phyloP scores from a whole-genome alignment of 108 stramenopile species.

The Cyclotella choctawhatcheeana region DNA sequence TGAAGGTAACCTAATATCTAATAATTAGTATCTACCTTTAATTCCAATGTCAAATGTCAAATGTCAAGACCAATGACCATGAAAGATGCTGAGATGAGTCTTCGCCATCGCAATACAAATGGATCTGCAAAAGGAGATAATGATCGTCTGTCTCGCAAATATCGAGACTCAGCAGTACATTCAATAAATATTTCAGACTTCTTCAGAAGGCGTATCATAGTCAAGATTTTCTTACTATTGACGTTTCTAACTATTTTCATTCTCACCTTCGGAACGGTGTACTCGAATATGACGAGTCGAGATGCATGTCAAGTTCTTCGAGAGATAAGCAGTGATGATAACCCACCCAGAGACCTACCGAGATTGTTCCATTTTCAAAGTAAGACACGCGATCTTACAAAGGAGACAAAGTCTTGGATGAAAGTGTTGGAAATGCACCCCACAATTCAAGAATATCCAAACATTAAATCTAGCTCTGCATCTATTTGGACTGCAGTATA shows the following conservation, averaged over 20 bases:
- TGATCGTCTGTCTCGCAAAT: too few relatives aligned
- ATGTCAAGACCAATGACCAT: background rate
- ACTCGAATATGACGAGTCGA: slow-evolving; percentile 15
- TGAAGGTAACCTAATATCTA: too few relatives aligned
- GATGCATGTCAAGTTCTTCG: slow-evolving; percentile 15
- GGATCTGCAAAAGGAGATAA: background rate
- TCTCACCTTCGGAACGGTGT: slow-evolving; percentile 1
- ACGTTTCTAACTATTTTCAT: background rate
- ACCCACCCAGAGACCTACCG: background rate
- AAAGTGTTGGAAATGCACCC: background rate
- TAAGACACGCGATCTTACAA: background rate
- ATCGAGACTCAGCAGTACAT: too few relatives aligned
- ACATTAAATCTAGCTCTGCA: background rate
- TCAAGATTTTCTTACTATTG: background rate
- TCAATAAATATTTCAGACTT: too few relatives aligned
- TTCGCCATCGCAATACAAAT: background rate
- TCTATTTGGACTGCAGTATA: slow-evolving; percentile 7
- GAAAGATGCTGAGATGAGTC: background rate
- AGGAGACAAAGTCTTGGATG: slow-evolving; percentile 10
- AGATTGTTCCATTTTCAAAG: slow-evolving; percentile 16
- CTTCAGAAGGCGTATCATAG: background rate
- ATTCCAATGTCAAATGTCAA: background rate
- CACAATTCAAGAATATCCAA: slow-evolving; percentile 9
- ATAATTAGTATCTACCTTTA: background rate
- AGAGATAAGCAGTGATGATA: background rate